Evolutionary conservation across 495 filamentous ascomycete species (phyloP), one percentile per base, ranked within the genome.

Genomic region (Penicillium psychrofluorescens): DNA sequence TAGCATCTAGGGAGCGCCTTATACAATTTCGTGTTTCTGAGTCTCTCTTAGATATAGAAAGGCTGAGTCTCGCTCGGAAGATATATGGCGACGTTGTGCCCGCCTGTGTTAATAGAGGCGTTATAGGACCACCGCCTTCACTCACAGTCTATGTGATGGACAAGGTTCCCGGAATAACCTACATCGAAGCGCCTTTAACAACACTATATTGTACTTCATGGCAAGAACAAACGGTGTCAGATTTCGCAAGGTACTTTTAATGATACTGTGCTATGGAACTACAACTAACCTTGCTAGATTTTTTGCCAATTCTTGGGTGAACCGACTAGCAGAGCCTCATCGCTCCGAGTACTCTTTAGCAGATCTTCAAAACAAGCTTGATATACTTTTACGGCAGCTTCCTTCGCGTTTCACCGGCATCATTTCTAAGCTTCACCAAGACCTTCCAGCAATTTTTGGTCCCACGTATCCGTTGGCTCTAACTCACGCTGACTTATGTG

Each of bases 401-500:
- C 46, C 40, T 9, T 7, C 27, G 0, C 46, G 40, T 3, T 44
- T 44, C 27, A 33, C 14, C 31, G 2, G 16, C 13, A 11, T n/a
- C 8, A 32, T 44, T 9, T 14, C 10, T 0, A 29, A 16, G 8
- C 0, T 49, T 12, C 46, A 47, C 29, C 29, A 47, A 33, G 46
- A 45, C 14, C 50, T 63, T 16, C 52, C 57, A 28, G 27, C 43
- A 10, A 46, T 61, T 45, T 51, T 55, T 47, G 46, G 52, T 4
- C 49, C 49, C 8, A 52, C 53, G 8, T 60, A 64, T 44, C 53
- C 49, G n/a, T 59, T 68, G 11, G 55, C 68, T 40, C 66, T 75
- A 30, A 70, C 57, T 10, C 67, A 74, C 41, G 59, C 45, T 13
- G 70, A 75, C 49, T 51, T 77, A 11, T 64, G 55, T 43, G 56